These are phyloP conservation scores for Thraustotheca clavata DNA, from an alignment of 352 stramenopile species.

Conservation along the genomic window DNA sequence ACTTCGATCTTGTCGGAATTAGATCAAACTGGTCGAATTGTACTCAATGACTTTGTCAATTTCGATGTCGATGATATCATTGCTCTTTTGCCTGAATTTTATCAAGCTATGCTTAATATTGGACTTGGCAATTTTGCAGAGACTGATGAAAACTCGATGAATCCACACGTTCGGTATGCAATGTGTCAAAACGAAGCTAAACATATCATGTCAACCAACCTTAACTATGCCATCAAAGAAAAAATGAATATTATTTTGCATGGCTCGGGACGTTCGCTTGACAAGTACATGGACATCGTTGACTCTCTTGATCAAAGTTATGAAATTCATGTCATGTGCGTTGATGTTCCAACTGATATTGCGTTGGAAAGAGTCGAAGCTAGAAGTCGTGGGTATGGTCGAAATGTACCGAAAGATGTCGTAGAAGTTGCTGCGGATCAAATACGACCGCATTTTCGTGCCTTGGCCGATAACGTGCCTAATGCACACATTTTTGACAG, in stretches of 20 bases:
- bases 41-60: slow-evolving; percentile 70
- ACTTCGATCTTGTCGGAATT: slow-evolving; percentile 69
- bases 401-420: slow-evolving; percentile 50
- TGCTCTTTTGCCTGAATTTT: slow-evolving; percentile 67
- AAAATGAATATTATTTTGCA: slow-evolving; percentile 76
- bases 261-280: slow-evolving; percentile 63
- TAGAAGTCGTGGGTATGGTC: slow-evolving; percentile 50
- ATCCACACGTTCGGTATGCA: slow-evolving; percentile 61
- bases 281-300: slow-evolving; percentile 48
- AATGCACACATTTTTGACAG: slow-evolving; percentile 72
- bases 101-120: slow-evolving; percentile 77
- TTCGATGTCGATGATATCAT: slow-evolving; percentile 78
- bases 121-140: slow-evolving; percentile 47
- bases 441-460: slow-evolving; percentile 59
- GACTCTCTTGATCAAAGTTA: slow-evolving; percentile 62
- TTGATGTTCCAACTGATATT: slow-evolving; percentile 53
- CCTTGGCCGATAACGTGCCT: slow-evolving; percentile 43
- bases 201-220: slow-evolving; percentile 77
- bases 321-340: slow-evolving; percentile 64
- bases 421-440: slow-evolving; percentile 55
- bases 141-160: slow-evolving; percentile 27
- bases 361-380: slow-evolving; percentile 61
- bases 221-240: slow-evolving; percentile 65
- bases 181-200: slow-evolving; percentile 70
- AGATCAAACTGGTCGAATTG: slow-evolving; percentile 55